Percentiles rank a stretch among this genome's conserved stretches.
These are phyloP conservation scores for Penicillium bovifimosum DNA, from an alignment of 495 filamentous ascomycete genomes.

Conservation along the genomic window DNA sequence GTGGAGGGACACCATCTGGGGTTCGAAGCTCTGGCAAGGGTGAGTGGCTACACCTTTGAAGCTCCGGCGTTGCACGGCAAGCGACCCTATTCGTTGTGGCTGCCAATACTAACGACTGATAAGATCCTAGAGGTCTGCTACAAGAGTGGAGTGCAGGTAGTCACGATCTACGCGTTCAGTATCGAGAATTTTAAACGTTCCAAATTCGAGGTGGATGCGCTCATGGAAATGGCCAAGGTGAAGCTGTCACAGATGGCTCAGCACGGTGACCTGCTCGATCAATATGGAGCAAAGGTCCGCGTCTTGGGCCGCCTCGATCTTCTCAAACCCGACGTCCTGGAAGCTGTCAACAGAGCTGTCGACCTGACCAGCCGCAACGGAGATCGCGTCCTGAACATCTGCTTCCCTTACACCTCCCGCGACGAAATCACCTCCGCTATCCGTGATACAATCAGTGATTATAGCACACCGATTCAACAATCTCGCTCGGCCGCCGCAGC, in stretches of 20 bases:
- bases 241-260: constrained; percentile 87
- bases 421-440: constrained; percentile 96
- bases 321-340: constrained; percentile 77
- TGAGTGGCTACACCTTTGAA: constrained; percentile 29
- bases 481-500: constrained; percentile 15
- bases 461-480: constrained; percentile 58
- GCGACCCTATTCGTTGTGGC: not conserved
- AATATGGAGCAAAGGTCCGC: constrained; percentile 81
- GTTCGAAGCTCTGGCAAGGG: constrained; percentile 87
- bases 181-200: constrained; percentile 99
- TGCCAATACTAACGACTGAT: constrained; percentile 3
- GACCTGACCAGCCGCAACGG: constrained; percentile 79
- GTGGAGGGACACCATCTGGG: constrained; percentile 96
- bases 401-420: constrained; percentile 93
- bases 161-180: constrained; percentile 96
- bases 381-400: constrained; percentile 83
- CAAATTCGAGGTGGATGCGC: constrained; percentile 93
- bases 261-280: constrained; percentile 87
- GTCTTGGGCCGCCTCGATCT: constrained; percentile 78
- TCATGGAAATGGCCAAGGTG: constrained; percentile 97
- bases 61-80: constrained; percentile 5
- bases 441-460: constrained; percentile 76
- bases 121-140: constrained; percentile 98
- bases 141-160: constrained; percentile 86
- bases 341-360: constrained; percentile 76